A percentile compares a stretch with the other conserved stretches of the same genome.
Evolutionary conservation across 2,329 filamentous ascomycete species (phyloP).

Genomic region (Pseudogymnoascus sp.): DNA sequence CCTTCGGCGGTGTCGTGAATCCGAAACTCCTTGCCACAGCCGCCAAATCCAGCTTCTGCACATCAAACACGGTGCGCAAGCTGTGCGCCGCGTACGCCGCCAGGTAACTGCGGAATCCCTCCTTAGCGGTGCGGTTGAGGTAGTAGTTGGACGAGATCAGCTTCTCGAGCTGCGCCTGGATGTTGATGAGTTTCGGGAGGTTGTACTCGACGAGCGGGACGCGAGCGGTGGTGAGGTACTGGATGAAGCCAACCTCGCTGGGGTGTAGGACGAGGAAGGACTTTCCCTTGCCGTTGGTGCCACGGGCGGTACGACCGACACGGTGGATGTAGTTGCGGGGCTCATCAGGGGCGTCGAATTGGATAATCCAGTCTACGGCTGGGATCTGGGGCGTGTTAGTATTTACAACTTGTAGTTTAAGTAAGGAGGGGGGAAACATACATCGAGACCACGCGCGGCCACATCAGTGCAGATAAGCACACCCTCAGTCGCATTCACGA

Average conservation of each 20-base stretch:
- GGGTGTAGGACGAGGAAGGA: slow-evolving; percentile 92
- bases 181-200: slow-evolving; percentile 88
- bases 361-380: slow-evolving; percentile 90
- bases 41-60: slow-evolving; percentile 71
- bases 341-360: slow-evolving; percentile 91
- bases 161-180: slow-evolving; percentile 87
- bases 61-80: slow-evolving; percentile 74
- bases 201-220: slow-evolving; percentile 96
- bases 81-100: slow-evolving; percentile 89
- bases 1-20: slow-evolving; percentile 65
- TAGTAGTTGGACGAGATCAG: slow-evolving; percentile 95
- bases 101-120: slow-evolving; percentile 80
- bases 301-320: slow-evolving; percentile 87
- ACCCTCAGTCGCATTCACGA: slow-evolving; percentile 74
- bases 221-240: slow-evolving; percentile 80
- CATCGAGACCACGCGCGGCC: slow-evolving; percentile 85
- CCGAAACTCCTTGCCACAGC: slow-evolving; percentile 82
- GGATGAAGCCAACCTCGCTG: slow-evolving; percentile 83
- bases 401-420: slow-evolving; percentile 15
- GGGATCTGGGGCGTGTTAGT: slow-evolving; percentile 53
- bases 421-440: slow-evolving; percentile 32
- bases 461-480: slow-evolving; percentile 95
- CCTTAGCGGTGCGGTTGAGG: slow-evolving; percentile 76
- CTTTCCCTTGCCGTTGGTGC: slow-evolving; percentile 72
- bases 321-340: slow-evolving; percentile 90